phyloP scores from a whole-genome alignment of 345 rosid species.

The Eucalyptus shirleyi region DNA sequence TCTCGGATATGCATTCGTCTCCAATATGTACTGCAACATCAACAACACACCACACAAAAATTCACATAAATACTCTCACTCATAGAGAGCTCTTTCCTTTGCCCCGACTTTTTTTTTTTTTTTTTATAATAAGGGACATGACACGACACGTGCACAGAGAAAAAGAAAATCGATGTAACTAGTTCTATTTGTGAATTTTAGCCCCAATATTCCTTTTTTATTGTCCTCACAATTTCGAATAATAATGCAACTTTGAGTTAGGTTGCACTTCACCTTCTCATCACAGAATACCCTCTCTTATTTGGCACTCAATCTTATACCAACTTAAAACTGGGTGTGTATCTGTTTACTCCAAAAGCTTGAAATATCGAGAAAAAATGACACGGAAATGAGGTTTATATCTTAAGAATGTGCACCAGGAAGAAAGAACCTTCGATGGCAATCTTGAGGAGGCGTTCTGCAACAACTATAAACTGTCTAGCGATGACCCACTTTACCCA shows the following conservation, averaged over 20 bases:
- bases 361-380: background rate
- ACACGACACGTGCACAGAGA: no score
- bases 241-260: background rate
- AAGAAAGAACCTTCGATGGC: background rate
- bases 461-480: background rate
- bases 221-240: no score
- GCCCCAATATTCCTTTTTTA: no score
- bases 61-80: background rate
- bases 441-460: background rate
- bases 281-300: background rate
- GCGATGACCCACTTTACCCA: background rate
- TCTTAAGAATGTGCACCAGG: background rate
- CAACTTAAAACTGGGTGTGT: background rate
- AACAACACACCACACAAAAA: background rate
- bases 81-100: no score
- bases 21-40: constrained; percentile 14
- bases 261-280: background rate
- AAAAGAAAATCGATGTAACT: no score
- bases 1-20: constrained; percentile 33
- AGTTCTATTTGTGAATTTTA: no score
- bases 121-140: no score
- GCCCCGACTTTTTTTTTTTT: accelerated
- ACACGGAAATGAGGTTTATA: background rate
- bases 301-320: background rate
- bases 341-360: background rate